Evolutionary conservation across 2,329 filamentous ascomycete genomes (phyloP).

Genomic region (Fragosphaeria purpurea): DNA sequence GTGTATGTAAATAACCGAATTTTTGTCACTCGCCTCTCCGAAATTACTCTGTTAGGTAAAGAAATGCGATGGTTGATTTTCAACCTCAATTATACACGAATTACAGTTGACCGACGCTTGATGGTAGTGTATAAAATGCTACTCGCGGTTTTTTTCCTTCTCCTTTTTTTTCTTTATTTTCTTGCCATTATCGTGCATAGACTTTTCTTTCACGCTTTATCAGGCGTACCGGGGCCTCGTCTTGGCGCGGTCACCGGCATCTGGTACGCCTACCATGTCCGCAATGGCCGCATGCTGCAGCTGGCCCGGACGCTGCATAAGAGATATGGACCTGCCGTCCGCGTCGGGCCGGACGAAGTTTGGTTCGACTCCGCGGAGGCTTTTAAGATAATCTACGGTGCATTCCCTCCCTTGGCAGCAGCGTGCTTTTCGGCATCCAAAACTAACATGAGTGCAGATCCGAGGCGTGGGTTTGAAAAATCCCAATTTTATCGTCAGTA

Average conservation of each 20-base stretch:
- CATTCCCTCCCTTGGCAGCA: conserved; percentile 5
- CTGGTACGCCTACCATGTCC: conserved; percentile 38
- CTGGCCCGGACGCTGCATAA: conserved; percentile 35
- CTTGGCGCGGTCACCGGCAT: conserved; percentile 35
- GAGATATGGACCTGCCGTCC: conserved; percentile 39
- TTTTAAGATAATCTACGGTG: conserved; percentile 38
- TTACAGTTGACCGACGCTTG: no score
- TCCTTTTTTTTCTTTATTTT: not conserved
- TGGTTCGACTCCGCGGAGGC: conserved; percentile 41
- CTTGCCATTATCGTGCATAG: conserved; percentile 22
- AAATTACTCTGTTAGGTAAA: no score
- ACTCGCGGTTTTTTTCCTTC: not conserved
- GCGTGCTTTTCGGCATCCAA: not conserved
- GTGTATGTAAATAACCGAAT: no score
- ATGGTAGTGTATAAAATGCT: not conserved
- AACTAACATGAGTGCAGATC: conserved; percentile 28
- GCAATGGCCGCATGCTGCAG: conserved; percentile 30
- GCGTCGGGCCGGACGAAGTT: conserved; percentile 43
- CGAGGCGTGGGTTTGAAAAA: conserved; percentile 38
- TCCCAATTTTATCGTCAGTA: conserved; percentile 42
- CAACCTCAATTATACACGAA: no score
- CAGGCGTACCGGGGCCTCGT: conserved; percentile 35
- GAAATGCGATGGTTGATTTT: no score
- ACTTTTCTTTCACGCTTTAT: conserved; percentile 33
- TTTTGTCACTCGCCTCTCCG: no score